These are phyloP conservation scores for Orbilia ellipsospora DNA, from an alignment of 2,329 filamentous ascomycete genomes.

Conservation along the genomic window DNA sequence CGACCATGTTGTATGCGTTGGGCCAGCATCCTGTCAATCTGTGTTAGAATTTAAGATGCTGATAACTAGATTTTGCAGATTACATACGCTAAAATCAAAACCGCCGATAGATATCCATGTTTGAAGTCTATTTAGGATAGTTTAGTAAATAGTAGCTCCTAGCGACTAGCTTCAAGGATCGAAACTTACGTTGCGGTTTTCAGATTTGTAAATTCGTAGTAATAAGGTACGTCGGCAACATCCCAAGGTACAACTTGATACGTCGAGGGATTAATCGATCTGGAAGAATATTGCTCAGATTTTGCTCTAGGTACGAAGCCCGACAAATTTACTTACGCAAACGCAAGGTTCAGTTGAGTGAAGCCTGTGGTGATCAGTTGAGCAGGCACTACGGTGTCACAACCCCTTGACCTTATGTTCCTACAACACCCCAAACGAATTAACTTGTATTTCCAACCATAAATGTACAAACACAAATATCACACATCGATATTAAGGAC, in stretches of 20 bases:
- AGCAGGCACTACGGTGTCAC: conserved; percentile 60
- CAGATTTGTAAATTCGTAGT: conserved; percentile 58
- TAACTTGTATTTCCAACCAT: too few species aligned
- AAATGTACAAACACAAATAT: too few species aligned
- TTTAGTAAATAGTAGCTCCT: not conserved
- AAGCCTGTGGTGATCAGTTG: conserved; percentile 61
- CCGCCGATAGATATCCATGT: conserved; percentile 61
- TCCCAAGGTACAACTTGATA: conserved; percentile 58
- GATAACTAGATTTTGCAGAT: too few species aligned
- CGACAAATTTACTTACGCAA: conserved; percentile 55
- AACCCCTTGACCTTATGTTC: conserved; percentile 59
- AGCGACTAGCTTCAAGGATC: not conserved
- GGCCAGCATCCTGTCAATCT: conserved; percentile 61
- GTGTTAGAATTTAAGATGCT: too few species aligned
- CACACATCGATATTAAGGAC: not conserved
- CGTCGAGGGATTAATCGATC: conserved; percentile 58
- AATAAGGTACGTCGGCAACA: conserved; percentile 56
- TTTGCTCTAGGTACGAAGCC: not conserved
- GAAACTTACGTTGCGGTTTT: conserved; percentile 41
- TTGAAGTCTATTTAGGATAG: conserved; percentile 48
- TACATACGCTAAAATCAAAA: conserved; percentile 59
- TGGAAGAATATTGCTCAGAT: not conserved
- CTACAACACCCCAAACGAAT: not conserved
- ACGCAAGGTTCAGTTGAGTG: conserved; percentile 62
- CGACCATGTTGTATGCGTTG: conserved; percentile 59